phyloP scores from a whole-genome alignment of 768 basidiomycete species.

The Rhodotorula graminis region DNA sequence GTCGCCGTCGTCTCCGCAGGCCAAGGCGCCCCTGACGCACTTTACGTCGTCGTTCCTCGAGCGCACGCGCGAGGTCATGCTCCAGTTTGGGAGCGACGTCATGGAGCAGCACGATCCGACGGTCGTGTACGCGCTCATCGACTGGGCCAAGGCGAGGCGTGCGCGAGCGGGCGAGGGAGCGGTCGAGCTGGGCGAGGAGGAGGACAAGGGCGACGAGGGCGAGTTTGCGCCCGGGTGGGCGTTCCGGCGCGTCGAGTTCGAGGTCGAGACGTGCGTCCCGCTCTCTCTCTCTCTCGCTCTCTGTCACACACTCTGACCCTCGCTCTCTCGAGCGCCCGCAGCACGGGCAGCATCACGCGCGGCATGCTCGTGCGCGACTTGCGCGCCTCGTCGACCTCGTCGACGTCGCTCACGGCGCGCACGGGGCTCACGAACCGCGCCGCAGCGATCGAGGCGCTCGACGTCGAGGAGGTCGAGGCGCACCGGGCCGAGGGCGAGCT shows the following conservation, averaged over 20 bases:
- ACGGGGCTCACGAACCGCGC: conserved; percentile 22
- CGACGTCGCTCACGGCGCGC: not conserved
- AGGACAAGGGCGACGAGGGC: conserved; percentile 7
- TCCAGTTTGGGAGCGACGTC: conserved; percentile 71
- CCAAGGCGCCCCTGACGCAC: conserved; percentile 21
- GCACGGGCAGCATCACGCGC: conserved; percentile 27
- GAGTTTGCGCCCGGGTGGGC: conserved; percentile 41
- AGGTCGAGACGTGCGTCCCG: conserved; percentile 34
- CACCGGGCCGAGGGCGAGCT: not conserved
- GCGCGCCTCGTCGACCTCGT: not conserved
- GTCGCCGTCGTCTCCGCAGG: not conserved
- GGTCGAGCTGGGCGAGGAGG: not conserved
- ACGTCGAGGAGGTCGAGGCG: conserved; percentile 10
- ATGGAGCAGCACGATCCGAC: conserved; percentile 88
- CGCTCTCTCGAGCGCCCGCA: not conserved
- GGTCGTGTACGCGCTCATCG: conserved; percentile 80
- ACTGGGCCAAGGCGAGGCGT: conserved; percentile 35
- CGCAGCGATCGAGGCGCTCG: conserved; percentile 12
- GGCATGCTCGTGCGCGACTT: conserved; percentile 35
- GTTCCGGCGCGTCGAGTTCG: conserved; percentile 38
- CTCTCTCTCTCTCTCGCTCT: not conserved
- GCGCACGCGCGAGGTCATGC: conserved; percentile 68
- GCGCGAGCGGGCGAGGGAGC: not conserved
- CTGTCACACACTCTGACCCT: accelerated
- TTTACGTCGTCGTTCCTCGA: conserved; percentile 69